Conservation (phyloP, 306 rosid species). For the Quercus agrifolia region DNA sequence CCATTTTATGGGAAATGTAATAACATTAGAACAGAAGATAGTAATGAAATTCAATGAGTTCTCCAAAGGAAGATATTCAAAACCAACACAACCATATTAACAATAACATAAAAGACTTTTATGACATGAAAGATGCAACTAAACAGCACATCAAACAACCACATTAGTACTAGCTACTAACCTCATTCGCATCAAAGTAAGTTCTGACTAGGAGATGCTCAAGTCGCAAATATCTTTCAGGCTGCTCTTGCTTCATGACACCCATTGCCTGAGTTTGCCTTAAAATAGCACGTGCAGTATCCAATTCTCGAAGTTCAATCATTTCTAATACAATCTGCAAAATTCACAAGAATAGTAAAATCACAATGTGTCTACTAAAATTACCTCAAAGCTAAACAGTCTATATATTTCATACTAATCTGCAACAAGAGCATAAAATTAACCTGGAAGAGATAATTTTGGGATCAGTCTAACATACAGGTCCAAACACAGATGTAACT, state of each 20-base stretch:
- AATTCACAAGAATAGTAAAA: not conserved
- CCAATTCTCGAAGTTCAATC: constrained; percentile 98
- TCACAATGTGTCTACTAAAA: not conserved
- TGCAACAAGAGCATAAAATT: not conserved
- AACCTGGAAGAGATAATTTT: not conserved
- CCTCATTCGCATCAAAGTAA: constrained; percentile 97
- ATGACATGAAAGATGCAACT: constrained; percentile 4
- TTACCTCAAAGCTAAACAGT: not conserved
- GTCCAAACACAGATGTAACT: not conserved
- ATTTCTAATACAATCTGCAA: constrained; percentile 94
- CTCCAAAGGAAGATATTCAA: not conserved
- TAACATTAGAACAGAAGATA: not conserved
- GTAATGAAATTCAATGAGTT: not conserved
- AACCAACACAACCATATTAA: not conserved
- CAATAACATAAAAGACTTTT: not conserved
- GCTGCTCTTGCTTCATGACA: constrained; percentile 98
- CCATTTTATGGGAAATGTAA: too few species aligned
- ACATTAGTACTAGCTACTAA: constrained; percentile 15
- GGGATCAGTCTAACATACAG: not conserved
- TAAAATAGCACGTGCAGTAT: constrained; percentile 93
- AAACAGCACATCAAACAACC: not conserved
- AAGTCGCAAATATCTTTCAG: constrained; percentile 97
- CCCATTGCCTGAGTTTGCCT: constrained; percentile 99
- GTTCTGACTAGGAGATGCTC: constrained; percentile 98
- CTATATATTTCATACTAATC: not conserved